These are phyloP conservation scores for Hygrophorus russula DNA, from an alignment of 768 basidiomycete species.

Conservation along the genomic window DNA sequence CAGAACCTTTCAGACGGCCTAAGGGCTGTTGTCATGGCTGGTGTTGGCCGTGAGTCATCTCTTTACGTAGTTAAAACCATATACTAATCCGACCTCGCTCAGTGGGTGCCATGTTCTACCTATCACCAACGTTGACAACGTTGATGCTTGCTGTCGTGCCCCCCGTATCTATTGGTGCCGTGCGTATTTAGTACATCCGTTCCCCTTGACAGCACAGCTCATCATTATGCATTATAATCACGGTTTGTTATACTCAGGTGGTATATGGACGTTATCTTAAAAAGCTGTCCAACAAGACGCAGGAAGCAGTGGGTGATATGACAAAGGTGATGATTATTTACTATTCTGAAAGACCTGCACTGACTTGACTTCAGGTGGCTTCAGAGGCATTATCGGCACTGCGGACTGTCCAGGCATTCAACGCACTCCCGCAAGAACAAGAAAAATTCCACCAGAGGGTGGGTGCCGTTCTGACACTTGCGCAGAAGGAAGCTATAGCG, in stretches of 20 bases:
- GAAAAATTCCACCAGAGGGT: conserved; percentile 62
- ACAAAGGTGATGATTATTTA: conserved; percentile 37
- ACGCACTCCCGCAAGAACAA: conserved; percentile 71
- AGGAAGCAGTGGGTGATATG: conserved; percentile 95
- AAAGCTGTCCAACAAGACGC: conserved; percentile 81
- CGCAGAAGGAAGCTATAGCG: conserved; percentile 80
- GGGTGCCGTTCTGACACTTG: conserved; percentile 57
- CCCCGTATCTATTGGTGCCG: conserved; percentile 75
- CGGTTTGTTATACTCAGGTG: conserved; percentile 38
- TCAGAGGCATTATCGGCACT: conserved; percentile 84
- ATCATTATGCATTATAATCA: background rate
- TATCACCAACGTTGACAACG: conserved; percentile 78
- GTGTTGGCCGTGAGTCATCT: conserved; percentile 73
- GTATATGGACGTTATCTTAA: conserved; percentile 95
- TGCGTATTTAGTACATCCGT: conserved; percentile 22
- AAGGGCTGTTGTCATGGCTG: conserved; percentile 82
- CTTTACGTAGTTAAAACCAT: background rate
- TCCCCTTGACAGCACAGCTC: background rate
- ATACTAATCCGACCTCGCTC: background rate
- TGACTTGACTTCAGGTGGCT: conserved; percentile 42
- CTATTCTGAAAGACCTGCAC: background rate
- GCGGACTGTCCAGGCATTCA: conserved; percentile 86
- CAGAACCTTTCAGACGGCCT: conserved; percentile 74
- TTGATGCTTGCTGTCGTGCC: conserved; percentile 92
- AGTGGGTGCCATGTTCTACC: conserved; percentile 94